Evolutionary conservation across 2,329 filamentous ascomycete genomes (phyloP).

Genomic region (Scytalidium lignicola): DNA sequence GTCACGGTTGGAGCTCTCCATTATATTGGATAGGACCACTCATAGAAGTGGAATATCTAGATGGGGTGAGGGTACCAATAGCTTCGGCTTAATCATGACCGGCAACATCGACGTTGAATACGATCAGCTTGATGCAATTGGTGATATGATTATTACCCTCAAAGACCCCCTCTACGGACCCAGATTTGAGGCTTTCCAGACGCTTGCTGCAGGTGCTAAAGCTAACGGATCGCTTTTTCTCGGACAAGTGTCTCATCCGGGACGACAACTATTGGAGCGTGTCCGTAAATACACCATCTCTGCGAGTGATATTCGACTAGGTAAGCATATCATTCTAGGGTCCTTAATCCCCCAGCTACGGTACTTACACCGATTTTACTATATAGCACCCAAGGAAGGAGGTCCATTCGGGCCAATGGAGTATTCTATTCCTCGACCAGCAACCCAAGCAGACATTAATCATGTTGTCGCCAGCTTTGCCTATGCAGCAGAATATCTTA

Average conservation of each 20-base stretch:
- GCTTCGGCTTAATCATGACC: conserved; percentile 50
- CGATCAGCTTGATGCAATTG: conserved; percentile 50
- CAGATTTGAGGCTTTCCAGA: conserved; percentile 55
- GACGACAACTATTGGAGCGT: conserved; percentile 32
- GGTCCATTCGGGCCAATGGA: conserved; percentile 24
- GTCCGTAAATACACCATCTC: conserved; percentile 41
- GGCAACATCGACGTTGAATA: conserved; percentile 62
- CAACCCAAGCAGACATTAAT: conserved; percentile 45
- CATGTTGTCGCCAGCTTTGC: conserved; percentile 48
- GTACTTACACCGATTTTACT: too few species aligned
- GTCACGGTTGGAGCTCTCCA: too few species aligned
- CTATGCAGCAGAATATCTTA: conserved; percentile 54
- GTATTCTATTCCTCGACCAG: conserved; percentile 49
- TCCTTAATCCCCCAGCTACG: too few species aligned
- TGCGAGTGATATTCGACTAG: conserved; percentile 33
- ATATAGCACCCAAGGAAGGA: too few species aligned
- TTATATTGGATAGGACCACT: too few species aligned
- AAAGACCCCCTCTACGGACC: conserved; percentile 46
- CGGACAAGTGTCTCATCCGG: conserved; percentile 58
- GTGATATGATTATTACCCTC: conserved; percentile 54
- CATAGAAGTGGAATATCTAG: too few species aligned
- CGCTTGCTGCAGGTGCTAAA: conserved; percentile 49
- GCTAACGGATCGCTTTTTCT: conserved; percentile 53
- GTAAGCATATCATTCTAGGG: too few species aligned
- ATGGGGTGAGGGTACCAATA: conserved; percentile 50